Conservation (phyloP, 768 basidiomycete genomes). For the Boletus sp. region DNA sequence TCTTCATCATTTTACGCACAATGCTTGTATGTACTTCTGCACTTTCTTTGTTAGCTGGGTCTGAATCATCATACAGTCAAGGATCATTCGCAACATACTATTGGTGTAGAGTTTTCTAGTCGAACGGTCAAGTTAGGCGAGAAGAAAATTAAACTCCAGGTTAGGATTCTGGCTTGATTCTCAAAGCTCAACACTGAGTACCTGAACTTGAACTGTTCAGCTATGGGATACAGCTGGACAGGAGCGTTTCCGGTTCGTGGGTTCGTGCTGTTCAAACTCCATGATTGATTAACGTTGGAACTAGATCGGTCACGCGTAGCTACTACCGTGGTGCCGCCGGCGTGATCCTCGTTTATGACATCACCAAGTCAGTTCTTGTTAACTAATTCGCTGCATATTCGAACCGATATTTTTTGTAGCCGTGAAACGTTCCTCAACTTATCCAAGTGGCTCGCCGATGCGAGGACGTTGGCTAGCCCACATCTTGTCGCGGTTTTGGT, state of each 20-base stretch:
- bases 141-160: slow-evolving; percentile 94
- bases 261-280: not conserved
- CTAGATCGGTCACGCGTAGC: slow-evolving; percentile 86
- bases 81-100: slow-evolving; percentile 95
- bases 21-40: slow-evolving; percentile 69
- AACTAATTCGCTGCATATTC: not conserved
- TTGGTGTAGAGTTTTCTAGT: slow-evolving; percentile 97
- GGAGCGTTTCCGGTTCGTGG: slow-evolving; percentile 79
- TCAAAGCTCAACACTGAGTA: slow-evolving; percentile 10
- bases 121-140: slow-evolving; percentile 90
- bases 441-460: slow-evolving; percentile 89
- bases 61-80: slow-evolving; percentile 63
- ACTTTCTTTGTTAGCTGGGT: not conserved
- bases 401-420: slow-evolving; percentile 41
- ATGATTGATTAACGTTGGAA: slow-evolving; percentile 13
- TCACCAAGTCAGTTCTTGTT: slow-evolving; percentile 63
- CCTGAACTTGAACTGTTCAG: slow-evolving; percentile 38
- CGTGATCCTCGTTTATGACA: slow-evolving; percentile 91
- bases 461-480: slow-evolving; percentile 87
- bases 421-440: slow-evolving; percentile 85
- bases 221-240: slow-evolving; percentile 98
- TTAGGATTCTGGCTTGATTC: slow-evolving; percentile 34
- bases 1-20: slow-evolving; percentile 94
- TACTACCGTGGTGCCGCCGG: slow-evolving; percentile 96
- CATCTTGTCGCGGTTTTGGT: slow-evolving; percentile 88